These are phyloP conservation scores for Sporothrix pallida DNA, from an alignment of 2,329 filamentous ascomycete species.

Conservation along the genomic window DNA sequence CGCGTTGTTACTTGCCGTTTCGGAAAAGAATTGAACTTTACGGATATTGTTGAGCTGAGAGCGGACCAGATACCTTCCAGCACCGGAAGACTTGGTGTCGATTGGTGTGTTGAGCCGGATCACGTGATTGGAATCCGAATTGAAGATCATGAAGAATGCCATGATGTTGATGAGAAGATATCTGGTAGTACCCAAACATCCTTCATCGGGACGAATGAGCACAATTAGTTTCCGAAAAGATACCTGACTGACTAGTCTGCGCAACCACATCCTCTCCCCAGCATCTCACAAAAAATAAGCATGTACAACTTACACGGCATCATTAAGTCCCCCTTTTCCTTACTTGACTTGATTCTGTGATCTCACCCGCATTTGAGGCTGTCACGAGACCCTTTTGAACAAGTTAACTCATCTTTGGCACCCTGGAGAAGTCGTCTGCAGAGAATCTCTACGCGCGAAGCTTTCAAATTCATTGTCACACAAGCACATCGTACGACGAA, in stretches of 20 bases:
- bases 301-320: background rate
- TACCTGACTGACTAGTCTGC: background rate
- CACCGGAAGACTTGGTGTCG: background rate
- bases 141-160: background rate
- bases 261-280: background rate
- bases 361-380: background rate
- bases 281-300: background rate
- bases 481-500: background rate
- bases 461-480: background rate
- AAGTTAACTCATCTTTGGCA: background rate
- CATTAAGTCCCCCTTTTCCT: no score
- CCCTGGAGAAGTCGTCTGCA: background rate
- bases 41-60: background rate
- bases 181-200: no score
- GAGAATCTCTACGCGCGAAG: background rate
- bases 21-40: background rate
- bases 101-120: background rate
- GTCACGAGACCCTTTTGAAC: background rate
- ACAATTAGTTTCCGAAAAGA: background rate
- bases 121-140: background rate
- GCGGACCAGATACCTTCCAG: background rate
- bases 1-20: constrained; percentile 5
- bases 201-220: background rate
- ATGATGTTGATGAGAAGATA: background rate
- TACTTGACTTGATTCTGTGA: no score